Conservation (phyloP, 345 rosid species). For the Heritiera fomes region DNA sequence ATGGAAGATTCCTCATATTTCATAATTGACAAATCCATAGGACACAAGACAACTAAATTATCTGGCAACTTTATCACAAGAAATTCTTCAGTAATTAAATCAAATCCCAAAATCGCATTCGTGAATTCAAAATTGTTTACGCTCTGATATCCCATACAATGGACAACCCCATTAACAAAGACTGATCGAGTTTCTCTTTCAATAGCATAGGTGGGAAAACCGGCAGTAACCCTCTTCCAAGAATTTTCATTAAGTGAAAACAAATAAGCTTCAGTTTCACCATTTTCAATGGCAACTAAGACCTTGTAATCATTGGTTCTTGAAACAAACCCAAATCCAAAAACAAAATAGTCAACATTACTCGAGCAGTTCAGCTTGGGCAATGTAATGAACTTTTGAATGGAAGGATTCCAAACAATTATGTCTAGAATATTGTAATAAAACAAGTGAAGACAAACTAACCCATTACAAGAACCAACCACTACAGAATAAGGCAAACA, state of each 20-base stretch:
- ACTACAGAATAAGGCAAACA: neutral
- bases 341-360: neutral
- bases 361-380: neutral
- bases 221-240: neutral
- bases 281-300: neutral
- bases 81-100: neutral
- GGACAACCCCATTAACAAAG: neutral
- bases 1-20: neutral
- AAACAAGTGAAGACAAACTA: neutral
- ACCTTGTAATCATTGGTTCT: neutral
- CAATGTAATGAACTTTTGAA: neutral
- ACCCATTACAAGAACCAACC: neutral
- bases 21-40: neutral
- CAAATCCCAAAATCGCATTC: neutral
- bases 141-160: neutral
- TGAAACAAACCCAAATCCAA: constrained; percentile 1
- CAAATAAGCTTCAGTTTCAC: neutral
- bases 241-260: neutral
- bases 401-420: neutral
- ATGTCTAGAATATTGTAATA: neutral
- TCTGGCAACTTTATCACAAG: neutral
- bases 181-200: neutral
- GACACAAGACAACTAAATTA: neutral
- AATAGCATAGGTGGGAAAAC: neutral
- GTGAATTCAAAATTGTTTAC: neutral